Evolutionary conservation across 2,329 filamentous ascomycete genomes (phyloP).

Genomic region (Cercospora brassicicola): DNA sequence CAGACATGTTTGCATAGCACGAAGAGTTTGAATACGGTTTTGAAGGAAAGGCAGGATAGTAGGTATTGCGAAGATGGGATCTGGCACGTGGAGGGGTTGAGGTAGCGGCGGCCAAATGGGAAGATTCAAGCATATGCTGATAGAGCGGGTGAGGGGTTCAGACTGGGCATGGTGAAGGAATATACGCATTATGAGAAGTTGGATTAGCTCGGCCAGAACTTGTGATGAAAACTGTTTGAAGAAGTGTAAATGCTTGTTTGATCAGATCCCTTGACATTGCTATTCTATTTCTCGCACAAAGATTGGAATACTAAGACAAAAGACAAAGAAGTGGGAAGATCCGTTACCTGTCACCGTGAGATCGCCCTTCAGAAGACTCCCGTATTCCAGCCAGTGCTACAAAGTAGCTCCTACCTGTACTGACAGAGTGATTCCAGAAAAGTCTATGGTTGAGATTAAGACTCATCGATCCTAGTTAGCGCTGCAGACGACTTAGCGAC

Average conservation of each 20-base stretch:
- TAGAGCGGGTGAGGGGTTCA: not conserved
- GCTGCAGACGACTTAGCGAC: not conserved
- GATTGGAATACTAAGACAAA: not conserved
- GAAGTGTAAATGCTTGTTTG: not conserved
- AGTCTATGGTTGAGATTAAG: not conserved
- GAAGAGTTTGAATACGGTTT: not conserved
- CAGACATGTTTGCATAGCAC: not conserved
- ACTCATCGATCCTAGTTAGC: not conserved
- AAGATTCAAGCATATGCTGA: not conserved
- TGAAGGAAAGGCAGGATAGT: not conserved
- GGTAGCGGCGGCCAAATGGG: not conserved
- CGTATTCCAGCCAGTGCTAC: not conserved
- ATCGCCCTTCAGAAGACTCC: not conserved
- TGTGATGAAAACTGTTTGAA: too few species aligned
- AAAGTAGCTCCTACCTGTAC: not conserved
- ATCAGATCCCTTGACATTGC: not conserved
- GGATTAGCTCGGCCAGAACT: not conserved
- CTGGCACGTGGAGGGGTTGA: not conserved
- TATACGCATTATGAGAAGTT: not conserved
- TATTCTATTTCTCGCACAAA: not conserved
- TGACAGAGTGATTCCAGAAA: not conserved
- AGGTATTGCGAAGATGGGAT: not conserved
- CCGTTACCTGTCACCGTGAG: not conserved
- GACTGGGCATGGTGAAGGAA: not conserved
- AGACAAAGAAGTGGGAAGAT: not conserved